These are phyloP conservation scores for Davidsoniella virescens DNA, from an alignment of 2,329 filamentous ascomycete genomes.

Conservation along the genomic window DNA sequence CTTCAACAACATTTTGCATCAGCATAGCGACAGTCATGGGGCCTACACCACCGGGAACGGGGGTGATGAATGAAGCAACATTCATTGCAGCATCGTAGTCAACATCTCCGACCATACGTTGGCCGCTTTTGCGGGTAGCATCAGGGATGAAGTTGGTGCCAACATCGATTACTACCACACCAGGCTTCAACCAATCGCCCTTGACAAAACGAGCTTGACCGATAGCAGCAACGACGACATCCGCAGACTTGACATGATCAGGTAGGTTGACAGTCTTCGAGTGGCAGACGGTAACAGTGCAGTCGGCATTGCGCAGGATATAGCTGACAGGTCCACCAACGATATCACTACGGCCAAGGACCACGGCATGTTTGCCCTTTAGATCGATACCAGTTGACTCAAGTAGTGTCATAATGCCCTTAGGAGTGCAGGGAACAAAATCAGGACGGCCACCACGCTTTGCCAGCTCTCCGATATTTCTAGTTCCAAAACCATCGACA, in stretches of 20 bases:
- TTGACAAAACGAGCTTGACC: conserved; percentile 77
- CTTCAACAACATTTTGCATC: conserved; percentile 83
- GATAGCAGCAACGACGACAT: conserved; percentile 85
- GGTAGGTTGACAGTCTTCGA: conserved; percentile 65
- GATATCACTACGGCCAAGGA: conserved; percentile 89
- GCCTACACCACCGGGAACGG: conserved; percentile 89
- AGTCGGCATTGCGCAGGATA: conserved; percentile 84
- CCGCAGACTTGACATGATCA: conserved; percentile 62
- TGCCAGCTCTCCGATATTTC: conserved; percentile 90
- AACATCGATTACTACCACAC: conserved; percentile 91
- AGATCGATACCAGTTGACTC: conserved; percentile 69
- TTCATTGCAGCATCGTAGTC: conserved; percentile 73
- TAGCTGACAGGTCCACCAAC: conserved; percentile 96
- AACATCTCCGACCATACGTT: conserved; percentile 86
- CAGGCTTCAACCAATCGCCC: conserved; percentile 89
- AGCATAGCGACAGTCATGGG: conserved; percentile 99
- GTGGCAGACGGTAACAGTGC: conserved; percentile 92
- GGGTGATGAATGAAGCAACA: conserved; percentile 85
- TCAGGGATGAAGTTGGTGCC: conserved; percentile 94
- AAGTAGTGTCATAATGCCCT: conserved; percentile 89
- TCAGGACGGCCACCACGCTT: conserved; percentile 82
- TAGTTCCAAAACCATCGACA: conserved; percentile 88
- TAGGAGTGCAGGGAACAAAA: conserved; percentile 90
- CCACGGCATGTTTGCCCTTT: conserved; percentile 82
- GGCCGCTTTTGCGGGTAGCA: conserved; percentile 75